Percentiles rank a stretch among this genome's conserved stretches.
Conservation (phyloP, 148 eudicot genomes). For the Euryodendron excelsum region DNA sequence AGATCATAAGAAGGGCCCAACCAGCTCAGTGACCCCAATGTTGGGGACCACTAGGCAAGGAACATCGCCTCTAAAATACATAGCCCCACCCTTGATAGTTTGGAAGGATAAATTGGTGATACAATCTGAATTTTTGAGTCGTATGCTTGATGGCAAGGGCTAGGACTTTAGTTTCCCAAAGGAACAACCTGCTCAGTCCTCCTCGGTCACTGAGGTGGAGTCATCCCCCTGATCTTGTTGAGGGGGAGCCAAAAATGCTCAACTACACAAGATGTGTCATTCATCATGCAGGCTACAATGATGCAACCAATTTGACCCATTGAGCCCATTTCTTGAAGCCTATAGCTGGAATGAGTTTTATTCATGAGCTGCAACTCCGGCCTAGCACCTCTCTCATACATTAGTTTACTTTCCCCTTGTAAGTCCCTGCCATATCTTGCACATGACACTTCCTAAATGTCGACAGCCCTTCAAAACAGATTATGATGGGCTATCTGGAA, state of each 20-base stretch:
- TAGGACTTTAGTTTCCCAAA: neutral
- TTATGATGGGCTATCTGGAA: neutral
- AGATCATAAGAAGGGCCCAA: too few species aligned
- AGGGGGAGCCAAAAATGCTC: neutral
- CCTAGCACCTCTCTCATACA: neutral
- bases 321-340: neutral
- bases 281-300: neutral
- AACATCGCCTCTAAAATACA: neutral
- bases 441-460: neutral
- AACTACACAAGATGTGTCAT: neutral
- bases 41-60: neutral
- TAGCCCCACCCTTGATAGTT: neutral
- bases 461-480: neutral
- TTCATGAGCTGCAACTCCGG: neutral
- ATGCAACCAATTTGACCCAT: neutral
- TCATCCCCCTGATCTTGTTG: neutral
- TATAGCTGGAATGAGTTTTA: neutral
- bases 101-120: neutral
- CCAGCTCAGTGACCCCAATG: neutral
- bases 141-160: neutral
- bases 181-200: too few species aligned
- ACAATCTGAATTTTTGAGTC: neutral
- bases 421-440: neutral
- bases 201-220: neutral
- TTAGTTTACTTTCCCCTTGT: neutral